Conservation (phyloP, 2,329 filamentous ascomycete species). For the Pyrenochaeta sp. region DNA sequence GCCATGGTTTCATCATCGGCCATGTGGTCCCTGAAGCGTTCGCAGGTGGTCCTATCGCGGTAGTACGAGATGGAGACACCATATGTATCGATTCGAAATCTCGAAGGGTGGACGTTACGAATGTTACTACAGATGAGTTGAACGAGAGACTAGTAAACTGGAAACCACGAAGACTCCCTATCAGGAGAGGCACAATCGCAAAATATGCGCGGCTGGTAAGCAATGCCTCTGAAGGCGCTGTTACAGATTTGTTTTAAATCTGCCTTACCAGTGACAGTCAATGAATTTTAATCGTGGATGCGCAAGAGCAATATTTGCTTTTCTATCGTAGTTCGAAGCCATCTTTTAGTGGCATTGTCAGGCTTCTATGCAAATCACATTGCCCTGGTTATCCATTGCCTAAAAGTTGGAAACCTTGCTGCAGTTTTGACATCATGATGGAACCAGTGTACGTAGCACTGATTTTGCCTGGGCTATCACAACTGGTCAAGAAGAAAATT, state of each 20-base stretch:
- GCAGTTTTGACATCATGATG: too few relatives aligned
- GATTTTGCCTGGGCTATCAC: too few relatives aligned
- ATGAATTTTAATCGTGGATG: too few relatives aligned
- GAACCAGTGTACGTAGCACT: too few relatives aligned
- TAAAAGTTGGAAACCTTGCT: too few relatives aligned
- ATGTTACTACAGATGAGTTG: slow-evolving; percentile 76
- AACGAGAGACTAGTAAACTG: slow-evolving; percentile 69
- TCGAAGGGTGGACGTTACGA: slow-evolving; percentile 74
- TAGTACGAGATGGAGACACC: slow-evolving; percentile 80
- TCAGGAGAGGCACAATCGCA: slow-evolving; percentile 83
- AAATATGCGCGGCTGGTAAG: slow-evolving; percentile 91
- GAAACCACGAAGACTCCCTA: slow-evolving; percentile 74
- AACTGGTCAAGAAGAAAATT: too few relatives aligned
- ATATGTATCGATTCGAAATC: slow-evolving; percentile 90
- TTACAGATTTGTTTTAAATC: slow-evolving; percentile 80
- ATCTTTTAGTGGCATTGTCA: too few relatives aligned
- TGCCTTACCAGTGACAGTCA: too few relatives aligned
- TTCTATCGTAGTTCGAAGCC: too few relatives aligned
- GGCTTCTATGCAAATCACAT: too few relatives aligned
- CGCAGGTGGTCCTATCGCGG: slow-evolving; percentile 84
- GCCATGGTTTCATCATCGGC: slow-evolving; percentile 92
- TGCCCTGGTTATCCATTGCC: too few relatives aligned
- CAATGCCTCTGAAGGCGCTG: slow-evolving; percentile 89
- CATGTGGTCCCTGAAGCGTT: slow-evolving; percentile 92
- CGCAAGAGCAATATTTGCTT: too few relatives aligned